These are phyloP conservation scores for Lotmaria passim DNA, from an alignment of 208 protist genomes.

Conservation along the genomic window DNA sequence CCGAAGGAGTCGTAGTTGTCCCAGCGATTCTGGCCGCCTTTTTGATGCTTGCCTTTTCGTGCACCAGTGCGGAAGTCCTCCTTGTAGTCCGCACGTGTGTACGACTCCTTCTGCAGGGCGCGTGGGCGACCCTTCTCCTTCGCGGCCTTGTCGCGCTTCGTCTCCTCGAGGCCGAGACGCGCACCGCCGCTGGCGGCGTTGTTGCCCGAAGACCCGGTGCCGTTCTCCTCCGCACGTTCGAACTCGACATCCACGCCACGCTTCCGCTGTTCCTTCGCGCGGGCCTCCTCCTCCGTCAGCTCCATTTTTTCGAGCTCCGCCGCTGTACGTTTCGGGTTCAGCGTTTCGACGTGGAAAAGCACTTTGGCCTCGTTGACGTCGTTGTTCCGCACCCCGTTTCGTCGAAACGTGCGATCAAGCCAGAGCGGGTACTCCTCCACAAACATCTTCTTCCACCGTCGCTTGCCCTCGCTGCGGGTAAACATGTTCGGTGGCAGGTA, in stretches of 20 bases:
- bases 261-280: conserved; percentile 45
- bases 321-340: conserved; percentile 57
- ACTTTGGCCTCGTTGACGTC: conserved; percentile 60
- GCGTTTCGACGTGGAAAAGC: conserved; percentile 45
- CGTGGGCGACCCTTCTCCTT: conserved; percentile 24
- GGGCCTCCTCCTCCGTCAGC: conserved; percentile 58
- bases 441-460: conserved; percentile 70
- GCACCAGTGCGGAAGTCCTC: conserved; percentile 47
- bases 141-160: conserved; percentile 11
- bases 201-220: neutral
- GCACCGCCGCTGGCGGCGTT: neutral
- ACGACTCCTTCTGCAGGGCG: conserved; percentile 20
- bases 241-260: conserved; percentile 42
- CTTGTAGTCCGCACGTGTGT: conserved; percentile 67
- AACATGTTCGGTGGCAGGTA: conserved; percentile 46
- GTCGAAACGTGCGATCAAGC: conserved; percentile 52
- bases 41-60: conserved; percentile 77
- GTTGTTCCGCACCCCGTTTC: conserved; percentile 59
- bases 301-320: conserved; percentile 51
- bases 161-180: neutral
- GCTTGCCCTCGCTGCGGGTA: conserved; percentile 59
- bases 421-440: conserved; percentile 73
- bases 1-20: conserved; percentile 42
- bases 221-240: conserved; percentile 23
- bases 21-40: conserved; percentile 60